Evolutionary conservation across 164 flowering plant genomes (phyloP).

Genomic region (Nymphaea thermarum): DNA sequence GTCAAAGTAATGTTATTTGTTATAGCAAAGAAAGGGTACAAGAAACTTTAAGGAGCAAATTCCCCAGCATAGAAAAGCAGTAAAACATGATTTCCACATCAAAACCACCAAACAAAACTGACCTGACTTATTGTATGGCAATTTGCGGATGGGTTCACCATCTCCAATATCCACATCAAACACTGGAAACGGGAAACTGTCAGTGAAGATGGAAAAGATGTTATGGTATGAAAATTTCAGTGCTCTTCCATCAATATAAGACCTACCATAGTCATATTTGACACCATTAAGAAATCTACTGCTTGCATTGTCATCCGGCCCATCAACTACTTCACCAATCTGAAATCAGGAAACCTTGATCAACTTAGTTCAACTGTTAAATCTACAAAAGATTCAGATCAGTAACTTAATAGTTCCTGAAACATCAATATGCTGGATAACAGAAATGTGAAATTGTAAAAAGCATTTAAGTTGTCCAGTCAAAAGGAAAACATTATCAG

Average conservation of each 20-base stretch:
- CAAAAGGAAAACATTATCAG: too few relatives aligned
- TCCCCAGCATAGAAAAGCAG: not conserved
- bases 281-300: constrained; percentile 56
- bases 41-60: not conserved
- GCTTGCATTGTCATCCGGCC: constrained; percentile 63
- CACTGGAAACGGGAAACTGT: constrained; percentile 29
- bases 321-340: constrained; percentile 99
- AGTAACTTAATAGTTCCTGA: not conserved
- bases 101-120: not conserved
- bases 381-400: not conserved
- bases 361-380: not conserved
- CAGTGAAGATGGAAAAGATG: not conserved
- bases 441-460: too few relatives aligned
- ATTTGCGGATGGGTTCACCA: constrained; percentile 84
- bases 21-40: not conserved
- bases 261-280: constrained; percentile 80
- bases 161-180: constrained; percentile 99
- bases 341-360: constrained; percentile 8
- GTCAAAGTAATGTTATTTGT: not conserved
- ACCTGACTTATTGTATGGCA: constrained; percentile 94
- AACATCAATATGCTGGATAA: too few relatives aligned
- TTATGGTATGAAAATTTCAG: constrained; percentile 1
- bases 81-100: not conserved
- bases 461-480: too few relatives aligned
- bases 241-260: not conserved